Base-by-base conservation (phyloP, 2,329 filamentous ascomycete species). In the Leptographium procerum region DNA sequence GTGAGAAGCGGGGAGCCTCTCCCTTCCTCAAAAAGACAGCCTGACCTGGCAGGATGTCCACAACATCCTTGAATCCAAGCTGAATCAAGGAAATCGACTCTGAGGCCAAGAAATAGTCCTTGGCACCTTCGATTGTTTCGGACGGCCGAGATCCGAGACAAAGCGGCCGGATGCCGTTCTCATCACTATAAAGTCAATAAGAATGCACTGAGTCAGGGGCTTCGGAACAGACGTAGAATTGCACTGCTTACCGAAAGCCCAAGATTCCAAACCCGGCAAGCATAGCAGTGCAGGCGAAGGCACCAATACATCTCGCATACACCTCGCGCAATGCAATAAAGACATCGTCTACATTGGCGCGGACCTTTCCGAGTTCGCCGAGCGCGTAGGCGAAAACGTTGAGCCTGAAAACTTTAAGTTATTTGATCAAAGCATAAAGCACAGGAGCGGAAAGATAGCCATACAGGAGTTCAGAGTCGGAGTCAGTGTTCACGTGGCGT, bases 81-180 rank as follows among this genome's bases (percentile, higher is more conserved):
- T 95, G 89, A 52, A 81, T 81, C 52, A 96, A 75, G 10, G 90
- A 91, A 55, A 96, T 85, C 10, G 87, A 92, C 72, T 96, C 91
- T 0, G 90, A 95, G 1, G 90, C 89, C 76, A 96, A 83, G 81
- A 96, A 90, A 75, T 95, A 96, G 5, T 96, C 91, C 61, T 73
- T 86, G 7, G 83, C 84, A 3, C 81, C 76, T 40, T 81, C 78
- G 45, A 83, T 60, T 0, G 78, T 86, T 16, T 76, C 71, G 1
- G 88, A 90, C 1, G 83, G 79, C 57, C 90, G 82, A 54, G 84
- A 88, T 48, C 91, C 91, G 11, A 95, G 74, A 52, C 88, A 82
- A 63, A 96, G 81, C 3, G 91, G 91, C 14, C 91, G 87, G 67
- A 95, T 95, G 62, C 89, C 89, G 67, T 90, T 83, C 7, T 84